phyloP scores from a whole-genome alignment of 2,329 filamentous ascomycete genomes.

The Pseudocercospora fijiensis region DNA sequence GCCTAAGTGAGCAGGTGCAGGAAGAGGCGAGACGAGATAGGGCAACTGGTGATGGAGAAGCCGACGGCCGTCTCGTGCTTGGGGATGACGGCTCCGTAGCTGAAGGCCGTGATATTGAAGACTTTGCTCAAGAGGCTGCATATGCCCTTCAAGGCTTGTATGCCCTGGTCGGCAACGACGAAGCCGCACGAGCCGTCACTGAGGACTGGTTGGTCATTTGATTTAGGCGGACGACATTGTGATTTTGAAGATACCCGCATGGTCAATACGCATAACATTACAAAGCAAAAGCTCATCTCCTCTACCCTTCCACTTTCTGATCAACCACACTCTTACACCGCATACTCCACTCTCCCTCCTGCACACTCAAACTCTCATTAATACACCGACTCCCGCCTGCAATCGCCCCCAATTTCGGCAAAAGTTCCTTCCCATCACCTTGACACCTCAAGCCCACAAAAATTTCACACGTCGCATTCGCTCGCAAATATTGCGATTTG shows the following conservation, averaged over 20 bases:
- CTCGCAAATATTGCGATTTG: background rate
- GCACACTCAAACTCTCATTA: background rate
- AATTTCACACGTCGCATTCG: background rate
- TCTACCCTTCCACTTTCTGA: background rate
- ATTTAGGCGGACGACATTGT: slow-evolving; percentile 8
- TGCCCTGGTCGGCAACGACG: slow-evolving; percentile 61
- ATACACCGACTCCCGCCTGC: background rate
- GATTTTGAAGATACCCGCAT: slow-evolving; percentile 4
- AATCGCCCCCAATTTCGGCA: background rate
- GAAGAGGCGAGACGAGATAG: slow-evolving; percentile 39
- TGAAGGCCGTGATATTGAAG: slow-evolving; percentile 45
- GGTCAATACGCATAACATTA: background rate
- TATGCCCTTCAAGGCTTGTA: slow-evolving; percentile 70
- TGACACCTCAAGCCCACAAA: background rate
- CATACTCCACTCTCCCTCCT: background rate
- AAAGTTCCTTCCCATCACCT: background rate
- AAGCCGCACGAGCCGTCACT: slow-evolving; percentile 61
- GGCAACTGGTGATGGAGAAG: slow-evolving; percentile 24
- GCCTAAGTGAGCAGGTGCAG: slow-evolving; percentile 50
- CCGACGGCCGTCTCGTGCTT: background rate
- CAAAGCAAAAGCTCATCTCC: too few species aligned
- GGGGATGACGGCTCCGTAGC: background rate
- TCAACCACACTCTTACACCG: background rate
- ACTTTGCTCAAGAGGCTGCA: slow-evolving; percentile 70
- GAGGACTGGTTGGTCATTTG: slow-evolving; percentile 54